A percentile compares a stretch with the other conserved stretches of the same genome.
These are phyloP conservation scores for Paraphaeosphaeria minitans DNA, from an alignment of 2,329 filamentous ascomycete genomes.

Conservation along the genomic window DNA sequence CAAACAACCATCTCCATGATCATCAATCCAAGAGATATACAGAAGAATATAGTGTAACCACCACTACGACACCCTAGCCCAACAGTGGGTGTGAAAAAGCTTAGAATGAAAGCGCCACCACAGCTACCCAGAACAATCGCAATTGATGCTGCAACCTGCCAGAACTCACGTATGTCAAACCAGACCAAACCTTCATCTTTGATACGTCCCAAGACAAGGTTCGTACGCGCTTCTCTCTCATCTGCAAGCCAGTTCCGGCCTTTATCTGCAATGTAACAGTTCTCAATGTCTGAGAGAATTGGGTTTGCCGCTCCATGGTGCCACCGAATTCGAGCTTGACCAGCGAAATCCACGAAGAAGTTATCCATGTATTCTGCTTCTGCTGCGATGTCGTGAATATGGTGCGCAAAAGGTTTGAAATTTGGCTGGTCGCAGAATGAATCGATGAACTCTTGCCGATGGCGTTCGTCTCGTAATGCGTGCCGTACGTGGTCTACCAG, in stretches of 20 bases:
- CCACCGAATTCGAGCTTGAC: slow-evolving; percentile 41
- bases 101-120: slow-evolving; percentile 49
- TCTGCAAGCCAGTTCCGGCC: slow-evolving; percentile 49
- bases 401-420: slow-evolving; percentile 23
- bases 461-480: slow-evolving; percentile 35
- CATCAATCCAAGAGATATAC: slow-evolving; percentile 41
- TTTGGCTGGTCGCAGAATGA: slow-evolving; percentile 32
- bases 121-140: slow-evolving; percentile 45
- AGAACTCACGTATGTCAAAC: slow-evolving; percentile 52
- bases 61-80: slow-evolving; percentile 51
- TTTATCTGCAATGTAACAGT: slow-evolving; percentile 45
- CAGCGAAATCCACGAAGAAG: slow-evolving; percentile 50
- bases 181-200: slow-evolving; percentile 46
- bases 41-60: slow-evolving; percentile 51
- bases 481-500: slow-evolving; percentile 46
- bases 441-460: slow-evolving; percentile 35
- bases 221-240: slow-evolving; percentile 39
- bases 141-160: slow-evolving; percentile 48
- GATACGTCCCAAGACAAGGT: slow-evolving; percentile 42
- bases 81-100: slow-evolving; percentile 54
- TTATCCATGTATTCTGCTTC: slow-evolving; percentile 32
- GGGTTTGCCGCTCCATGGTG: slow-evolving; percentile 52
- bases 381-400: slow-evolving; percentile 31
- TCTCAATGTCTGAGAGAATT: slow-evolving; percentile 50
- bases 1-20: slow-evolving; percentile 47